Base-by-base conservation (phyloP, 106 monocot genomes). In the Acanthochlamys bracteata region DNA sequence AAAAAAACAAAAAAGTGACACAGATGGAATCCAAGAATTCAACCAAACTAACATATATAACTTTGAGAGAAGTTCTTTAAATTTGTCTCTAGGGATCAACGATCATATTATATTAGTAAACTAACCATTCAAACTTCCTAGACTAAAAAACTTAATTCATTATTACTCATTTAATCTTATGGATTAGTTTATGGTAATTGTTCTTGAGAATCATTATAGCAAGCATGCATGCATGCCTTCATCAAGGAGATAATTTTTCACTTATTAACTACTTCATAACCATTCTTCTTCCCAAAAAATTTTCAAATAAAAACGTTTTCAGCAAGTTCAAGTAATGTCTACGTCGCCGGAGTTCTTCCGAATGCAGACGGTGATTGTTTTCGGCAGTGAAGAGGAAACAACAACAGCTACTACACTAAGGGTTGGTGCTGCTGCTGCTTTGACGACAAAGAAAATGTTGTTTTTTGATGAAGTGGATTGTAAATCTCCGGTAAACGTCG, bases 401-500 rank as follows among this genome's bases (percentile, higher is more conserved):
- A 17, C 17, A 12, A 49, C 2, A 49, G 43, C 10, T 43, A 12
- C 15, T 4, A 17, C 12, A 49, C 3, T 10, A 14, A 9, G 2
- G 17, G 49, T 49, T 49, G 15, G 17, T 14, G 49, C 49, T 14
- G 2, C 49, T 12, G 49, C 49, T 7, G 43, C 43, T 7, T 43
- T 13, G 43, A 7, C 43, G 9, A 49, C 15, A 17, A 49, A 14
- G 10, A 49, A 10, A 49, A 49, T 49, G 12, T 10, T 14, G 49
- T 49, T 1, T 14, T 49, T 15, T 40, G 21, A 47, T 19, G 59
- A 40, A 0, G 41, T 41, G 12, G 67, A 42, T 12, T 69, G 69
- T 42, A 56, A 39, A 20, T 58, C 69, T 16, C 71, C 71, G 4
- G 53, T n/a, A 20, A 27, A 60, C 0, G 46, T 53, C 14, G 71